Evolutionary conservation across 768 basidiomycete genomes (phyloP).

Genomic region (Astraeus odoratus): DNA sequence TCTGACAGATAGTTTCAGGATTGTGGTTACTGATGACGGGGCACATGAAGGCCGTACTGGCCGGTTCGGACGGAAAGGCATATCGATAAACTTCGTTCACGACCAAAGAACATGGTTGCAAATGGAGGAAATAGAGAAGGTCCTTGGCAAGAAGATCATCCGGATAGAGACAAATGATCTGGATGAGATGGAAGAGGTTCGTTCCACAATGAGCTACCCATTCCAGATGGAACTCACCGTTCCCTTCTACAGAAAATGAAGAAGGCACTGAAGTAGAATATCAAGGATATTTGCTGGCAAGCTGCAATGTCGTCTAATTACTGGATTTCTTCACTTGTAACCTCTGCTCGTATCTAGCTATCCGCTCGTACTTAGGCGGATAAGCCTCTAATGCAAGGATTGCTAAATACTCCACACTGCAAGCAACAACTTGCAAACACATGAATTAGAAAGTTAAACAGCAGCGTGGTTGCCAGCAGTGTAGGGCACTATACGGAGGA

Average conservation of each 20-base stretch:
- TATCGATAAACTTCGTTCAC: conserved; percentile 97
- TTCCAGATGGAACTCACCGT: not conserved
- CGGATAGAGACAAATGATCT: conserved; percentile 85
- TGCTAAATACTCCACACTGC: not conserved
- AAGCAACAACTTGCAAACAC: no score
- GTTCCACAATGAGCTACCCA: conserved; percentile 16
- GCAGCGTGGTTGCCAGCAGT: no score
- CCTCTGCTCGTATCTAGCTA: not conserved
- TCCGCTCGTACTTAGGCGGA: not conserved
- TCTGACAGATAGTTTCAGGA: not conserved
- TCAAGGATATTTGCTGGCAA: not conserved
- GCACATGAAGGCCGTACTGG: conserved; percentile 83
- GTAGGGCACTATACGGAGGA: no score
- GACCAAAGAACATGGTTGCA: conserved; percentile 81
- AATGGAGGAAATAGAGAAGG: conserved; percentile 85
- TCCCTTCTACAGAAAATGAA: conserved; percentile 61
- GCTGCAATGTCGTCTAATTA: not conserved
- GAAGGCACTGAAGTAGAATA: conserved; percentile 57
- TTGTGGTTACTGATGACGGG: not conserved
- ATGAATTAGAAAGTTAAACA: no score
- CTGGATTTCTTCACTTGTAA: not conserved
- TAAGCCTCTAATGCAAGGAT: not conserved
- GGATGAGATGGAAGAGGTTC: conserved; percentile 90
- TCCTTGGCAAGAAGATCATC: conserved; percentile 70
- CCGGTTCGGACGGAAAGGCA: conserved; percentile 94